Evolutionary conservation across 2,329 filamentous ascomycete genomes (phyloP), one percentile per base, ranked within the genome.

Genomic region (Fusarium fujikuroi): DNA sequence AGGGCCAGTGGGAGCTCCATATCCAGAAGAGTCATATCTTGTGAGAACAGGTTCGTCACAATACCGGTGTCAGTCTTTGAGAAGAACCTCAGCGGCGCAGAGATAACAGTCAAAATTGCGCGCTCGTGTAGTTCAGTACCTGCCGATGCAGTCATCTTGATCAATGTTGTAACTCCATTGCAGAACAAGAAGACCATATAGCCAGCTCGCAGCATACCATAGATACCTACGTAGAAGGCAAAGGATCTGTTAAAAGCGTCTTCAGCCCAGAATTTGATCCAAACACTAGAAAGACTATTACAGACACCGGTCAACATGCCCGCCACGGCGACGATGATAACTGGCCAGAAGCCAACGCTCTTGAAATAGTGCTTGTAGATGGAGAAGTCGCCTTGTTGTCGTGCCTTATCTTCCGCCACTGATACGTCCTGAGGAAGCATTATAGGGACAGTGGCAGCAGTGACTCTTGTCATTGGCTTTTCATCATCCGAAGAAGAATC

Each of bases 11-110:
- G 83, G 1, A 86, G 73, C 32, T 84, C 81, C 3, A 75, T 76
- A 42, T 86, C 84, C 8, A 86, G 75, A 1, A 86, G 76, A 4
- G 78, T 80, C 70, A 85, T 77, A 36, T 87, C 85, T 66, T 87
- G 85, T 0, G 83, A 84, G 69, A 87, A 87, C 10, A 84, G 70
- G 28, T 85, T 86, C 10, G 81, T 83, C 34, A 84, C 78, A 4
- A 81, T 73, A 4, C 85, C 85, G 0, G 78, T 77, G 63, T 87
- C 85, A 0, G 82, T 85, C 0, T 65, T 79, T 1, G 82, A 81
- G 56, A 86, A 84, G 67, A 86, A 85, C 11, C 72, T 72, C 42
- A 87, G 65, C 2, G 85, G 83, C 2, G 85, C 85, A 4, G 74
- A 74, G 16, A 83, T 72, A 1, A 84, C 75, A 0, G 81, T 82